phyloP scores from a whole-genome alignment of 352 stramenopile species.

The Pythium oligandrum region DNA sequence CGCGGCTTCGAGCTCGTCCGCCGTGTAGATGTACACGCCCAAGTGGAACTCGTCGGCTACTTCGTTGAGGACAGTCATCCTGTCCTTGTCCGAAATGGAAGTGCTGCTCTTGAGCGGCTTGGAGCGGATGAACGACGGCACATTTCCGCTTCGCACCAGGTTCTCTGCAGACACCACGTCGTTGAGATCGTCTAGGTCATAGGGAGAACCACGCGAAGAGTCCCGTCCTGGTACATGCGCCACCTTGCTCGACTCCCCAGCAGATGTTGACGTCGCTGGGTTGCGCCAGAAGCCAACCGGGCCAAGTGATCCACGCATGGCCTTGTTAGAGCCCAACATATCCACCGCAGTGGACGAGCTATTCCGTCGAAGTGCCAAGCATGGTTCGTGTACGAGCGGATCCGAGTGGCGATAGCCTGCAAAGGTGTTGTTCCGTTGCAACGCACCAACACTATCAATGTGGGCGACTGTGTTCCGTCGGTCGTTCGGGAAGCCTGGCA shows the following conservation, averaged over 20 bases:
- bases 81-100: constrained; percentile 51
- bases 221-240: not conserved
- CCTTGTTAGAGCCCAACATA: constrained; percentile 7
- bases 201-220: too few species aligned
- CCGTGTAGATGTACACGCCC: constrained; percentile 74
- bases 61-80: constrained; percentile 55
- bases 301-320: constrained; percentile 12
- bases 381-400: too few species aligned
- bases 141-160: constrained; percentile 5
- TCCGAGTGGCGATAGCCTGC: too few species aligned
- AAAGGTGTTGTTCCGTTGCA: too few species aligned
- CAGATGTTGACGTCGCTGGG: not conserved
- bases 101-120: constrained; percentile 32
- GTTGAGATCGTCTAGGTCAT: constrained; percentile 2
- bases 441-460: too few species aligned
- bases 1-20: constrained; percentile 62
- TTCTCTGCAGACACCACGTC: constrained; percentile 3
- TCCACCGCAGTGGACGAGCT: not conserved
- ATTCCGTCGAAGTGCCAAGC: too few species aligned
- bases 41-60: constrained; percentile 49
- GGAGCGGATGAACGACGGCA: constrained; percentile 9
- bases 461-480: too few species aligned
- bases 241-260: constrained; percentile 3
- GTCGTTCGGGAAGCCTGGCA: not conserved
- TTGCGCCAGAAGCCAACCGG: not conserved